A percentile compares a stretch with the other conserved stretches of the same genome.
Evolutionary conservation across 2,329 filamentous ascomycete species (phyloP).

Genomic region (Aphanoascus verrucosus): DNA sequence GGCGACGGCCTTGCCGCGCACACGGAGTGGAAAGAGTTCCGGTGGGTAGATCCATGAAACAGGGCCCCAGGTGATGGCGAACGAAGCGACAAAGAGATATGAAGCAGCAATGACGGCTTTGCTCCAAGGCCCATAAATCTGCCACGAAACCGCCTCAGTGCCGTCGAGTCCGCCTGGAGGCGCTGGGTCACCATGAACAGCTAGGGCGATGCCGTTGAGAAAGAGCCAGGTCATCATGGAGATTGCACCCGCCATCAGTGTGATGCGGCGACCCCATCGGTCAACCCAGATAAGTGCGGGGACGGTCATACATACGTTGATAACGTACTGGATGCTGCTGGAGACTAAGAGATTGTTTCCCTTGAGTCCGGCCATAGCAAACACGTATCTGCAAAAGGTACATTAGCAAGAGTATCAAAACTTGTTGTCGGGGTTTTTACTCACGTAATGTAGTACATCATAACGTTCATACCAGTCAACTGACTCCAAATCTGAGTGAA

Average conservation of each 20-base stretch:
- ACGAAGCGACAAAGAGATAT: slow-evolving; percentile 62
- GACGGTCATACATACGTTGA: slow-evolving; percentile 70
- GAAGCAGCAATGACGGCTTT: slow-evolving; percentile 57
- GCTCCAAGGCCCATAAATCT: slow-evolving; percentile 36
- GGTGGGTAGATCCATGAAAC: slow-evolving; percentile 51
- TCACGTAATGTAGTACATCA: slow-evolving; percentile 58
- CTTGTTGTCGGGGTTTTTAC: neutral
- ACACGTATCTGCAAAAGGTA: slow-evolving; percentile 45
- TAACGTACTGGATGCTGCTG: slow-evolving; percentile 62
- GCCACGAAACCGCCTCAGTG: slow-evolving; percentile 31
- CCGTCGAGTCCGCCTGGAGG: slow-evolving; percentile 20
- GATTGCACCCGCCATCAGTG: slow-evolving; percentile 54
- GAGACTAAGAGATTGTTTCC: slow-evolving; percentile 51
- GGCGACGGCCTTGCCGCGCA: slow-evolving; percentile 54
- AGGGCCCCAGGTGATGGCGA: slow-evolving; percentile 54
- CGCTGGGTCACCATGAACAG: slow-evolving; percentile 34
- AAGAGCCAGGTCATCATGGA: slow-evolving; percentile 48
- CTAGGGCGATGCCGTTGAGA: slow-evolving; percentile 35
- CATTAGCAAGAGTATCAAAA: neutral
- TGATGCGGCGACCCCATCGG: slow-evolving; percentile 59
- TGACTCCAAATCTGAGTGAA: slow-evolving; percentile 69
- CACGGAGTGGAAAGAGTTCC: slow-evolving; percentile 51
- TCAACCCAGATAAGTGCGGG: slow-evolving; percentile 67
- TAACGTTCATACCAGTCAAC: slow-evolving; percentile 65
- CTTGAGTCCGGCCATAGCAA: slow-evolving; percentile 58